Percentiles rank a stretch among this genome's conserved stretches.
These are phyloP conservation scores for Colletotrichum kahawae DNA, from an alignment of 2,329 filamentous ascomycete species.

Conservation along the genomic window DNA sequence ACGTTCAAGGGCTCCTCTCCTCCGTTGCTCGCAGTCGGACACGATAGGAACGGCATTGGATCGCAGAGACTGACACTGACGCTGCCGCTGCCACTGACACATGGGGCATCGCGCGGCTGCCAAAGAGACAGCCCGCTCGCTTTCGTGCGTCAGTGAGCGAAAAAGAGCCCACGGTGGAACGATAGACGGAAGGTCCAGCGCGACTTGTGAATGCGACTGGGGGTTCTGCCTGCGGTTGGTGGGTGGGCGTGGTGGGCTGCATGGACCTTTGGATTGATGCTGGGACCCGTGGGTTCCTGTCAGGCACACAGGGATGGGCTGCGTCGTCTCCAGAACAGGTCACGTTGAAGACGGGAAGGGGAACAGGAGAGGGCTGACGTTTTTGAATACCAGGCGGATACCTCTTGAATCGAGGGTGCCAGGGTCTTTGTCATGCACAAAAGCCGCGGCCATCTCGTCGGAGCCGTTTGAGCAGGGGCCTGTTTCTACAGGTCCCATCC, in stretches of 20 bases:
- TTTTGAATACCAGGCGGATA: not conserved
- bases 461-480: slow-evolving; percentile 13
- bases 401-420: not conserved
- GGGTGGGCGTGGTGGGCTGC: slow-evolving; percentile 1
- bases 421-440: slow-evolving; percentile 11
- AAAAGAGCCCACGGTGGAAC: slow-evolving; percentile 2
- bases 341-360: not conserved
- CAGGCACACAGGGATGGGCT: not conserved
- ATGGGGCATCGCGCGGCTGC: not conserved
- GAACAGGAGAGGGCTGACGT: not conserved
- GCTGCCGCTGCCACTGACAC: not conserved
- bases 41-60: not conserved
- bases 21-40: not conserved
- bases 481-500: not conserved
- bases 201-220: not conserved
- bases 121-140: not conserved
- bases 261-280: not conserved
- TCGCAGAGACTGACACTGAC: not conserved
- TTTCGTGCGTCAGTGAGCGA: not conserved
- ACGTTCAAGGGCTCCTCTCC: not conserved
- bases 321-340: not conserved
- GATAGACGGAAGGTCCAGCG: not conserved
- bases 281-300: not conserved
- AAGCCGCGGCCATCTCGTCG: slow-evolving; percentile 5
- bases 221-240: not conserved